Percentiles rank a stretch among this genome's conserved stretches.
Evolutionary conservation across 768 basidiomycete species (phyloP).

Genomic region (Glaciozyma martinii): DNA sequence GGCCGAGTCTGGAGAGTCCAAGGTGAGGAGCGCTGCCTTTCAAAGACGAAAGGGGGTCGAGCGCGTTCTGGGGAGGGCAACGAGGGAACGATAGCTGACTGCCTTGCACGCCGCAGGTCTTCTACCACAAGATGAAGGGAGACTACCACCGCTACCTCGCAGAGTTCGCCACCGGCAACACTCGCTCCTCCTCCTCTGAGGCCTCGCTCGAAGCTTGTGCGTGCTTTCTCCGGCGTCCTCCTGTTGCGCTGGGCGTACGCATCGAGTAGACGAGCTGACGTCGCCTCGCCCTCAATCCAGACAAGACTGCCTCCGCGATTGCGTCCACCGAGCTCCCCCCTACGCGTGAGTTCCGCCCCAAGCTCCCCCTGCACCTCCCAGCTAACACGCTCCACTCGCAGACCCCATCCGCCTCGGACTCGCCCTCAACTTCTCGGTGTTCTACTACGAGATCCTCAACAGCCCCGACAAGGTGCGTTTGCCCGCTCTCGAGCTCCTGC

Average conservation of each 20-base stretch:
- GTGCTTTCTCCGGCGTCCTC: neutral
- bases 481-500: no score
- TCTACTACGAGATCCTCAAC: slow-evolving; percentile 99
- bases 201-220: slow-evolving; percentile 79
- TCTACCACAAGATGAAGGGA: slow-evolving; percentile 66
- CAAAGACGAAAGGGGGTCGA: slow-evolving; percentile 34
- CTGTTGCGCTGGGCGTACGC: neutral
- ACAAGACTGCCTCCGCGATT: slow-evolving; percentile 96
- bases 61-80: neutral
- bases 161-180: slow-evolving; percentile 95
- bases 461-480: slow-evolving; percentile 65
- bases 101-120: slow-evolving; percentile 20
- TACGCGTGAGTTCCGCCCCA: slow-evolving; percentile 58
- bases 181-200: slow-evolving; percentile 93
- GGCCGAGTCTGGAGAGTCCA: slow-evolving; percentile 90
- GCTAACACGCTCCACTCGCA: slow-evolving; percentile 51
- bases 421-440: slow-evolving; percentile 97
- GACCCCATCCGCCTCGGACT: slow-evolving; percentile 98
- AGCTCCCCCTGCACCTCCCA: slow-evolving; percentile 51
- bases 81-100: neutral
- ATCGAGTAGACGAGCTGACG: neutral
- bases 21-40: slow-evolving; percentile 97
- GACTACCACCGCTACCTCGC: slow-evolving; percentile 99
- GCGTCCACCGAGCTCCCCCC: slow-evolving; percentile 88
- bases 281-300: slow-evolving; percentile 27